Evolutionary conservation across 345 rosid genomes (phyloP).

Genomic region (Salix koriyanagi): DNA sequence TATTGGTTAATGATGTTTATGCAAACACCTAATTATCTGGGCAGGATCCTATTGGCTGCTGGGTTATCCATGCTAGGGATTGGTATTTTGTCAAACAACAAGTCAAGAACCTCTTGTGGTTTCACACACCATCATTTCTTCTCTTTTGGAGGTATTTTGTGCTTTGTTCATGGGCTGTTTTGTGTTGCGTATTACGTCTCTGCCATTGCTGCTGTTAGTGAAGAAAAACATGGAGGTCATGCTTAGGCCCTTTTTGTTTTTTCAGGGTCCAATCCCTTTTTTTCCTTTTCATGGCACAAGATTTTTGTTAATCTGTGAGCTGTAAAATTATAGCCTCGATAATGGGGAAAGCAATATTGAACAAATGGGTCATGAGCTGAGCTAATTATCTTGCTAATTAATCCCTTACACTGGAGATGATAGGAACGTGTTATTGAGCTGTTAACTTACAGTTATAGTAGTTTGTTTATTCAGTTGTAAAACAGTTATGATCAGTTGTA

Average conservation of each 20-base stretch:
- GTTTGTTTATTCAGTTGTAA: too few relatives aligned
- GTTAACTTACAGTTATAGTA: too few relatives aligned
- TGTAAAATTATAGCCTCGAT: too few relatives aligned
- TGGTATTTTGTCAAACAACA: constrained; percentile 70
- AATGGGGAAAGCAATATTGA: too few relatives aligned
- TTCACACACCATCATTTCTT: constrained; percentile 81
- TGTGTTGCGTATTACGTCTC: constrained; percentile 76
- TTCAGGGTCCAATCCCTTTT: neutral
- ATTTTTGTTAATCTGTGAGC: too few relatives aligned
- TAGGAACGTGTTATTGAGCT: too few relatives aligned
- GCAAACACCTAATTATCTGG: neutral
- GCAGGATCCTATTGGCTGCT: constrained; percentile 73
- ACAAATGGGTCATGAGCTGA: too few relatives aligned
- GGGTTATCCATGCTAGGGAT: constrained; percentile 76
- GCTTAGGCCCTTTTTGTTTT: constrained; percentile 4
- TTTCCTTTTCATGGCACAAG: neutral
- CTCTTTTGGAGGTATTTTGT: constrained; percentile 80
- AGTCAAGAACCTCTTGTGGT: constrained; percentile 78
- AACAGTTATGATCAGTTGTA: too few relatives aligned
- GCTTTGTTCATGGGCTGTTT: constrained; percentile 84
- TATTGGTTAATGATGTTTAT: neutral
- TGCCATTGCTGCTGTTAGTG: constrained; percentile 52
- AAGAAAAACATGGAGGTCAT: constrained; percentile 33
- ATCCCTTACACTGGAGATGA: too few relatives aligned
- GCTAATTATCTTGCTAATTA: too few relatives aligned